A percentile compares a stretch with the other conserved stretches of the same genome.
These are phyloP conservation scores for Celoporthe dispersa DNA, from an alignment of 2,329 filamentous ascomycete genomes.

Conservation along the genomic window DNA sequence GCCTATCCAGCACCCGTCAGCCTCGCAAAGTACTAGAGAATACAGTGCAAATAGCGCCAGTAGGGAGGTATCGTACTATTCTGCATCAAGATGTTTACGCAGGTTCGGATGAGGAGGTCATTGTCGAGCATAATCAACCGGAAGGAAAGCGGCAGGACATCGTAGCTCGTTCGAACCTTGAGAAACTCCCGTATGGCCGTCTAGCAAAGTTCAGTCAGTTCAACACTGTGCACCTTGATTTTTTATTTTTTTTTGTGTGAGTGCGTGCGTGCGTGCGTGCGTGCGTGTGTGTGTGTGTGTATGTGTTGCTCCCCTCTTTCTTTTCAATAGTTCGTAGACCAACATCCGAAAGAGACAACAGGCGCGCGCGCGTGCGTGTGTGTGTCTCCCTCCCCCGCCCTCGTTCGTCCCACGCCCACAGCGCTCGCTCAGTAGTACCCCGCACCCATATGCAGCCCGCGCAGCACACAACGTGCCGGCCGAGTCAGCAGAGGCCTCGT, in stretches of 20 bases:
- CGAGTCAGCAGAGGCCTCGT: constrained; percentile 23
- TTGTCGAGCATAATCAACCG: constrained; percentile 96
- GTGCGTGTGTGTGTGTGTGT: no score
- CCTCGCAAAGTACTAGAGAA: constrained; percentile 10
- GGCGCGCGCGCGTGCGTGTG: background rate
- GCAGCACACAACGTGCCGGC: constrained; percentile 17
- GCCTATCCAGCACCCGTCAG: constrained; percentile 54
- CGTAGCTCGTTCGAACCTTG: constrained; percentile 94
- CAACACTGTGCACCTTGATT: background rate
- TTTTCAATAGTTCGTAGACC: background rate
- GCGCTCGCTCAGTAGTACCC: constrained; percentile 26
- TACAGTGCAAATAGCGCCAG: background rate
- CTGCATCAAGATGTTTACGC: constrained; percentile 90
- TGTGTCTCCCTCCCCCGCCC: background rate
- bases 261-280: no score
- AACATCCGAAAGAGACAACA: constrained; percentile 11
- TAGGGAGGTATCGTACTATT: constrained; percentile 67
- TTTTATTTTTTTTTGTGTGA: background rate
- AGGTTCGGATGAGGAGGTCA: constrained; percentile 94
- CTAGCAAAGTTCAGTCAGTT: constrained; percentile 50
- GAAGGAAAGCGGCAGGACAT: constrained; percentile 94
- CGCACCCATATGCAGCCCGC: constrained; percentile 27
- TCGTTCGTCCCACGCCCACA: constrained; percentile 14
- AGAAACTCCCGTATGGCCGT: constrained; percentile 93
- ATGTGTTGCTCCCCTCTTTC: background rate